phyloP scores from a whole-genome alignment of 2,329 filamentous ascomycete species.

The Fusarium torreyae region DNA sequence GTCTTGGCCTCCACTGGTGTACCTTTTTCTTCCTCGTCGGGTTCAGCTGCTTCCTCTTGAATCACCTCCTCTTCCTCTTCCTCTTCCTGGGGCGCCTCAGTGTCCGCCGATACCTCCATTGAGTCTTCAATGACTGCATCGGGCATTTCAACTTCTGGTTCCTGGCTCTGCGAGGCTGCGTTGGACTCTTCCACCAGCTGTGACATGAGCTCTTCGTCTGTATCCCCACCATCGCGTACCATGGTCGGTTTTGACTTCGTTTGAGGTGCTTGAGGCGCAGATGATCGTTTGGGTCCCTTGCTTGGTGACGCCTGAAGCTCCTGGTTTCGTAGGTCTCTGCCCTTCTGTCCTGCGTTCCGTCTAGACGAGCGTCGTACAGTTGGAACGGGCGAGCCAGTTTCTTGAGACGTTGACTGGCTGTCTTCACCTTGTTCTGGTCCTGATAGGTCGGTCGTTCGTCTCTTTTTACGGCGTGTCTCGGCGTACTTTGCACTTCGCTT shows the following conservation, averaged over 20 bases:
- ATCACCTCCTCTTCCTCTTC: slow-evolving; percentile 3
- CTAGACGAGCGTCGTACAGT: slow-evolving; percentile 47
- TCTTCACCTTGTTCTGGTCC: slow-evolving; percentile 34
- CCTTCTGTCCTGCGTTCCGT: slow-evolving; percentile 40
- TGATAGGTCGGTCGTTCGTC: slow-evolving; percentile 45
- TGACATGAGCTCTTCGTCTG: slow-evolving; percentile 60
- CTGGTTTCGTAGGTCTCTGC: slow-evolving; percentile 26
- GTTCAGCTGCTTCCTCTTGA: slow-evolving; percentile 14
- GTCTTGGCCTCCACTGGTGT: slow-evolving; percentile 29
- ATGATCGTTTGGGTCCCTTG: slow-evolving; percentile 23
- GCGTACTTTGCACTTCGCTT: slow-evolving; percentile 43
- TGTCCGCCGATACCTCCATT: slow-evolving; percentile 38
- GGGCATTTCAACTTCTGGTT: slow-evolving; percentile 30
- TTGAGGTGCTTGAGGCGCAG: slow-evolving; percentile 12
- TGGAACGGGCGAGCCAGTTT: slow-evolving; percentile 36
- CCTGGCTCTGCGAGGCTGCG: slow-evolving; percentile 56
- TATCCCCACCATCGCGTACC: slow-evolving; percentile 52
- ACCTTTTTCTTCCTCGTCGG: slow-evolving; percentile 11
- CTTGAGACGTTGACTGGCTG: slow-evolving; percentile 38
- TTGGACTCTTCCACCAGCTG: slow-evolving; percentile 60
- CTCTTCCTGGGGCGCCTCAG: slow-evolving; percentile 8
- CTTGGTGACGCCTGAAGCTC: slow-evolving; percentile 27
- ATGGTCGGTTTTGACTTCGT: slow-evolving; percentile 7
- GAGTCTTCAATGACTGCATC: slow-evolving; percentile 38
- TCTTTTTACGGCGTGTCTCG: slow-evolving; percentile 52